Percentiles rank a stretch among this genome's conserved stretches.
These are phyloP conservation scores for Hyphodiscus hymeniophilus DNA, from an alignment of 495 filamentous ascomycete species.

Conservation along the genomic window DNA sequence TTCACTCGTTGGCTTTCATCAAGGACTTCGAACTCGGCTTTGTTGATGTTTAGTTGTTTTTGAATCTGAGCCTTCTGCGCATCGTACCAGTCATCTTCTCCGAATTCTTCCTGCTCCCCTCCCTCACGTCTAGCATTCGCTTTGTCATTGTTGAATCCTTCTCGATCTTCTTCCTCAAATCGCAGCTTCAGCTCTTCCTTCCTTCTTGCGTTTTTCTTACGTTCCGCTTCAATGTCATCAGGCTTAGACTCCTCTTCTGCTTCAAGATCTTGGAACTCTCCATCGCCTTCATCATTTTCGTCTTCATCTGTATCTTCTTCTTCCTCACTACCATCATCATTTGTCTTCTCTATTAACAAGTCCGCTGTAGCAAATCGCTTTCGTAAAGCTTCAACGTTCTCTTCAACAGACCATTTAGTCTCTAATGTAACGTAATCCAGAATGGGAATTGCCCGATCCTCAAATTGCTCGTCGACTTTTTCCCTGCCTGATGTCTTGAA, in stretches of 20 bases:
- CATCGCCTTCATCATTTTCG: constrained; percentile 66
- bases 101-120: constrained; percentile 66
- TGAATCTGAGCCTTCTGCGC: constrained; percentile 89
- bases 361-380: constrained; percentile 66
- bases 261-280: constrained; percentile 85
- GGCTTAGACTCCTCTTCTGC: constrained; percentile 44
- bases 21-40: constrained; percentile 76
- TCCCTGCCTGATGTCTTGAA: constrained; percentile 68
- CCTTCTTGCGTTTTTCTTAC: constrained; percentile 78
- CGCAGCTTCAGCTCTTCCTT: constrained; percentile 92
- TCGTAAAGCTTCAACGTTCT: constrained; percentile 66
- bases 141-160: constrained; percentile 84
- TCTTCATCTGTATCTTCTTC: constrained; percentile 32
- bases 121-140: constrained; percentile 55
- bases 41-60: constrained; percentile 92
- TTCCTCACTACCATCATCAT: constrained; percentile 41
- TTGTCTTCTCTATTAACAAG: constrained; percentile 41
- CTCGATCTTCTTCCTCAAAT: constrained; percentile 94
- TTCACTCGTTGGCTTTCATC: constrained; percentile 71
- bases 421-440: constrained; percentile 78
- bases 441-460: constrained; percentile 69
- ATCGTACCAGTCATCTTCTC: constrained; percentile 98
- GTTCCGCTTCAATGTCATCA: constrained; percentile 63
- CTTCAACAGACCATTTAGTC: constrained; percentile 73
- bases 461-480: constrained; percentile 49